Percentiles rank a stretch among this genome's conserved stretches.
phyloP scores from a whole-genome alignment of 2,329 filamentous ascomycete genomes.

The Stachybotrys echinatus region DNA sequence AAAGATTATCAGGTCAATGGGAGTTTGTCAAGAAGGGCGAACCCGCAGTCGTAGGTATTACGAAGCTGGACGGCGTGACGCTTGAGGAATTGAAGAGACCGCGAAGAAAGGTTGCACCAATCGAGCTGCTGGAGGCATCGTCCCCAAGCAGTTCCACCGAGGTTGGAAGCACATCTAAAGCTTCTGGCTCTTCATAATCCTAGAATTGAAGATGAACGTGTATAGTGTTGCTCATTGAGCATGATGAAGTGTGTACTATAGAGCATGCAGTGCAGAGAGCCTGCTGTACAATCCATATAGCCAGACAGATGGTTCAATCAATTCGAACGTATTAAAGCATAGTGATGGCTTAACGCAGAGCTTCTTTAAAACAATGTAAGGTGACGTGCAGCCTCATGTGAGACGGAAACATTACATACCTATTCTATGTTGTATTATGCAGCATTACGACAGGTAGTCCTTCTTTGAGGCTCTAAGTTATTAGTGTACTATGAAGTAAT shows the following conservation, averaged over 20 bases:
- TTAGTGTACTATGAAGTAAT: no score
- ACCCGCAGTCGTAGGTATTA: constrained; percentile 83
- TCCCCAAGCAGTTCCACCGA: constrained; percentile 25
- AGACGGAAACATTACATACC: no score
- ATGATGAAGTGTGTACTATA: constrained; percentile 12
- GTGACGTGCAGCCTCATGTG: no score
- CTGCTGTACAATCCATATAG: no score
- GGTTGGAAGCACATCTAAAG: constrained; percentile 24
- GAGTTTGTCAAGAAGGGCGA: constrained; percentile 95
- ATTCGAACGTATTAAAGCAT: not conserved
- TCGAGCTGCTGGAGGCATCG: constrained; percentile 26
- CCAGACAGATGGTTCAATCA: not conserved
- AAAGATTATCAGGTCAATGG: constrained; percentile 58
- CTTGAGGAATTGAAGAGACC: constrained; percentile 79
- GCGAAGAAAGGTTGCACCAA: constrained; percentile 57
- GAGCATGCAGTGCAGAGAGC: no score
- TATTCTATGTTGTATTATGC: no score
- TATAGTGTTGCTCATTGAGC: not conserved
- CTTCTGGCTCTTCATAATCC: constrained; percentile 22
- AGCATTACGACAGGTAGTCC: no score
- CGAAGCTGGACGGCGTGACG: constrained; percentile 81
- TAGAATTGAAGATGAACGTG: no score
- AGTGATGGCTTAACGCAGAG: no score
- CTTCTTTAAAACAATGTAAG: no score
- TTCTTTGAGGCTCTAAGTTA: no score